Base-by-base conservation (phyloP, 306 rosid genomes). In the Herpetospermum pedunculosum region DNA sequence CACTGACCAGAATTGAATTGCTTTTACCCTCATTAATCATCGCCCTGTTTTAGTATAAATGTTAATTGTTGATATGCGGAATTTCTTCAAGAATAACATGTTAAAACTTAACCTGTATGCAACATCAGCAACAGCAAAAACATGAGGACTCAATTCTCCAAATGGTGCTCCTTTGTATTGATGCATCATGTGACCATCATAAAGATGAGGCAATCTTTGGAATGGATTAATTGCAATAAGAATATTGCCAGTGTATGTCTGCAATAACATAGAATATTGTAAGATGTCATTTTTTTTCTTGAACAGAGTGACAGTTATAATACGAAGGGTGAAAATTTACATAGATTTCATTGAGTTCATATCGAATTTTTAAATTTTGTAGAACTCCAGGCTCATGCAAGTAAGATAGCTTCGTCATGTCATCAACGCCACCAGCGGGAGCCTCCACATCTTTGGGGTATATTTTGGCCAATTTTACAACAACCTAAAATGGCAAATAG, bases 161-260 rank as follows among this genome's bases (percentile, higher is more conserved):
- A 95, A 84, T 26, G 97, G 97, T 32, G 99, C 97, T 80, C 99
- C 99, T 79, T 91, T 95, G 87, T 91, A 95, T 88, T 95, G 99
- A 80, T 88, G 90, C 99, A 95, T 95, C 99, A 95, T 95, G 81
- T 91, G 97, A 50, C 75, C 75, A 85, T 87, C 96, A 37, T 95
- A 95, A 52, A 95, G 71, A 85, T 91, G 99, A 44, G 99, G 93
- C 29, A 95, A 78, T 85, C 94, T 90, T 90, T 95, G 99, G 84
- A 95, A 95, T 80, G 99, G 99, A 80, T 95, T 95, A 78, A 95
- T 89, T 29, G 97, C 97, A 87, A 95, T 95, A 80, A 95, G 88
- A 78, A 95, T 95, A 82, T 91, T 92, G 76, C 99, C 99, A 3
- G 99, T 95, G 75, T 95, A 95, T 59, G 99, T 95, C 99, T 95